Base-by-base conservation (phyloP, 768 basidiomycete species). In the Russula abietina region DNA sequence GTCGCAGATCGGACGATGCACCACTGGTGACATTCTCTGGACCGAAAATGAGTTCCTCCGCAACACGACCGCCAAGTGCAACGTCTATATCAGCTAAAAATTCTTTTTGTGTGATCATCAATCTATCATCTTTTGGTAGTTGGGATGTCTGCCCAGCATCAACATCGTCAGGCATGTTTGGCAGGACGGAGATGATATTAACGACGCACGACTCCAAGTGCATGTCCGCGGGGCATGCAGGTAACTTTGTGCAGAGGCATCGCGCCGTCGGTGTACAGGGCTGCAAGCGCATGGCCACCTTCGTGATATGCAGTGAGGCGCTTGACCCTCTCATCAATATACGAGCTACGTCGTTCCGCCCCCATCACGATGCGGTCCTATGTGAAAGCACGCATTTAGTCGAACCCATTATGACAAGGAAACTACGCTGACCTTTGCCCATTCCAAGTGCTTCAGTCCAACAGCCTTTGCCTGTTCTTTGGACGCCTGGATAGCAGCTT, bases 191-290 rank as follows among this genome's bases (percentile, higher is more conserved):
- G 22, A 16, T n/a, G 48, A 19, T 14, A 8, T 8, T 14, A 26
- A 52, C 63, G 62, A 82, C 87, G 67, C 77, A 93, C 91, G 68
- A 89, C 77, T 60, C 95, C 94, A 50, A 98, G 81, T 24, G 94
- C 89, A 71, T 96, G 90, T 30, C 97, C 97, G 69, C 97, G 89
- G 45, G 96, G 96, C 57, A 99, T 84, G 72, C 96, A 97, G 28
- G 96, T 98, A 38, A 98, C 96, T 77, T 97, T 97, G 75, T 98
- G 95, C 65, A 99, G 76, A 46, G 97, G 97, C 84, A 94, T 93
- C 48, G 95, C 93, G 55, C 95, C 96, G 65, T 91, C 83, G 1
- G 97, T 98, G 73, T 93, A 93, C 53, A 98, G 77, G 7, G 96
- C 94, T 28, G 94, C 87, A n/a, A 98, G 80, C 32, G 95, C 93